Base-by-base conservation (phyloP, 352 stramenopile genomes). In the Phytophthora tentaculata region DNA sequence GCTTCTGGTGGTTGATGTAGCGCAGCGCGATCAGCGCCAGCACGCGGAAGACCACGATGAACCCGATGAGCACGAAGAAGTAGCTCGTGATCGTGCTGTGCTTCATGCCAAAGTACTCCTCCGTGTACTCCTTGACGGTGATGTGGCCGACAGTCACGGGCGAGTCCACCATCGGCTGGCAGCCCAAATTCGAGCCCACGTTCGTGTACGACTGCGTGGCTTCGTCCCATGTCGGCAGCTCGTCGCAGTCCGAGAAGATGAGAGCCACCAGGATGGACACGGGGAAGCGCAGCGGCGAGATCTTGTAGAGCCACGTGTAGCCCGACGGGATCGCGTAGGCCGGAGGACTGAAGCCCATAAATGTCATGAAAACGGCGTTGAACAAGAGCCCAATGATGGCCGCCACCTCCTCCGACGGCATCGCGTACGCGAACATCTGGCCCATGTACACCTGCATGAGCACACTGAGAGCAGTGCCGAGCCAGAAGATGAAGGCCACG, bases 401-500 rank as follows among this genome's bases (percentile, higher is more conserved):
- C 0, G 84, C 82, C 9, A 84, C 67, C 20, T 86, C 70, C 20
- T 84, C 61, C 6, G 45, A 74, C 2, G 84, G 83, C 45, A 89
- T 26, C 0, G 71, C 70, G 37, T 80, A 81, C 55, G 85, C 80
- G 48, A 97, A 82, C 37, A 94, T 81, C 65, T 96, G 80, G 8
- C 83, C 85, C 22, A 91, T 73, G 67, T 84, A 95, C 9, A 84
- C 89, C 37, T 83, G 77, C 57, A 83, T 64, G 44, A 82, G 35
- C 14, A 83, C 49, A 12, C 48, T 51, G 20, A 80, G 44, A 4
- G 65, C 65, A 3, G 57, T 24, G 12, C 45, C 49, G 22, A 83
- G 10, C 71, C 71, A 78, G 54, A 66, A 79, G 7, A 69, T n/a
- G 14, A 13, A 76, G 49, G 16, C 19, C 54, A 1, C 35, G 2